Evolutionary conservation across 169 alveolate species (phyloP).

Genomic region (Plasmodium vivax): DNA sequence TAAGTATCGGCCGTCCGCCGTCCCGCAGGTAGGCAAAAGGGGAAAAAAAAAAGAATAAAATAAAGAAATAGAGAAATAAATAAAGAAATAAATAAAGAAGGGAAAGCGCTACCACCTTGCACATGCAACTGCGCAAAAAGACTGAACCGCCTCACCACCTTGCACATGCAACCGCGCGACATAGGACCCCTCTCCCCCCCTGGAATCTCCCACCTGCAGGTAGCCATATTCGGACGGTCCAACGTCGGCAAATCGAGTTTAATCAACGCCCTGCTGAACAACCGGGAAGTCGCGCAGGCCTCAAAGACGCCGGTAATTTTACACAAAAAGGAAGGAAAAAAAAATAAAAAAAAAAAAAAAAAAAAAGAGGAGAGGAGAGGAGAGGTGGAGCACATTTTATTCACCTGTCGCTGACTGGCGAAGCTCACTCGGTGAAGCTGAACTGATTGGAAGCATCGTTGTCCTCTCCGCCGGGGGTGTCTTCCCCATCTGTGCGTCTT

Average conservation of each 20-base stretch:
- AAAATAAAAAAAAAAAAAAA: neutral
- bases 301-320: slow-evolving; percentile 84
- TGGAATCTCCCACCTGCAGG: slow-evolving; percentile 74
- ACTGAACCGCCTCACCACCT: no score
- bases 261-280: slow-evolving; percentile 89
- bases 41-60: neutral
- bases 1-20: slow-evolving; percentile 76
- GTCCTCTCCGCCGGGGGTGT: neutral
- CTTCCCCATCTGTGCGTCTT: neutral
- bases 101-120: neutral
- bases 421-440: neutral
- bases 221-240: slow-evolving; percentile 93
- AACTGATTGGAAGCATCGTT: neutral
- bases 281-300: slow-evolving; percentile 87
- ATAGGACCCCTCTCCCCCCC: neutral
- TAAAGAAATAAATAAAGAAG: no score
- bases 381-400: neutral
- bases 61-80: neutral
- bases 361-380: neutral
- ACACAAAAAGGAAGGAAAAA: neutral
- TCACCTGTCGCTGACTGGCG: neutral
- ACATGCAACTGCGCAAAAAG: neutral
- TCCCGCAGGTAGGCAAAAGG: slow-evolving; percentile 86
- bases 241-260: slow-evolving; percentile 95
- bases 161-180: neutral